Evolutionary conservation across 805 yeast genomes (phyloP).

Genomic region (Candida loeiensis): DNA sequence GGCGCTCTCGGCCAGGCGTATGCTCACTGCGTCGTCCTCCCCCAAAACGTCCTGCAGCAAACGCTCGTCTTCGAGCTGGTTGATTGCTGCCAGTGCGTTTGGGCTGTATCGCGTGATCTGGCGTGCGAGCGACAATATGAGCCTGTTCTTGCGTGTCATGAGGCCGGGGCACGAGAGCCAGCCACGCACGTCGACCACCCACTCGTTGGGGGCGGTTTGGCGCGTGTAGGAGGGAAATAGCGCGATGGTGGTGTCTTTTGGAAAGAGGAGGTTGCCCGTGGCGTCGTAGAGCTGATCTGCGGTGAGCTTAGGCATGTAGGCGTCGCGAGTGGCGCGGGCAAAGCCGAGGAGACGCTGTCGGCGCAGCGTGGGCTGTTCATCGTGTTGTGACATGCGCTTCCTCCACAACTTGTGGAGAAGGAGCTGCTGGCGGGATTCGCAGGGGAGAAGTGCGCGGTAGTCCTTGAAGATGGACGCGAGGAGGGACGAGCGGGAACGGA

Average conservation of each 20-base stretch:
- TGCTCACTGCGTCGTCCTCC: conserved; percentile 4
- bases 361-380: conserved; percentile 14
- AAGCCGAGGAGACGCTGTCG: conserved; percentile 49
- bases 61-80: conserved; percentile 24
- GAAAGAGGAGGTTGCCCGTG: conserved; percentile 34
- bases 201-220: conserved; percentile 65
- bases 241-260: conserved; percentile 57
- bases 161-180: conserved; percentile 69
- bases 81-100: conserved; percentile 16
- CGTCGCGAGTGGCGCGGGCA: conserved; percentile 53
- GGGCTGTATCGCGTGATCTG: conserved; percentile 51
- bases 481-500: conserved; percentile 9
- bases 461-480: conserved; percentile 31
- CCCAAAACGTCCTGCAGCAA: conserved; percentile 23
- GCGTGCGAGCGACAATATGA: conserved; percentile 64
- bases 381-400: conserved; percentile 5
- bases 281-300: conserved; percentile 29
- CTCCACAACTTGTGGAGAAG: conserved; percentile 12
- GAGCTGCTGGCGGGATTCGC: conserved; percentile 10
- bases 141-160: conserved; percentile 64
- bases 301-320: conserved; percentile 51
- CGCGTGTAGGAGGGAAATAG: conserved; percentile 42
- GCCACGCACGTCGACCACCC: conserved; percentile 69
- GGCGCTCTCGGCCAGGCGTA: not conserved
- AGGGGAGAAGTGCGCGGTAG: conserved; percentile 23